These are phyloP conservation scores for Coemansia umbellata DNA, from an alignment of 192 early-diverging fungal species.

Conservation along the genomic window DNA sequence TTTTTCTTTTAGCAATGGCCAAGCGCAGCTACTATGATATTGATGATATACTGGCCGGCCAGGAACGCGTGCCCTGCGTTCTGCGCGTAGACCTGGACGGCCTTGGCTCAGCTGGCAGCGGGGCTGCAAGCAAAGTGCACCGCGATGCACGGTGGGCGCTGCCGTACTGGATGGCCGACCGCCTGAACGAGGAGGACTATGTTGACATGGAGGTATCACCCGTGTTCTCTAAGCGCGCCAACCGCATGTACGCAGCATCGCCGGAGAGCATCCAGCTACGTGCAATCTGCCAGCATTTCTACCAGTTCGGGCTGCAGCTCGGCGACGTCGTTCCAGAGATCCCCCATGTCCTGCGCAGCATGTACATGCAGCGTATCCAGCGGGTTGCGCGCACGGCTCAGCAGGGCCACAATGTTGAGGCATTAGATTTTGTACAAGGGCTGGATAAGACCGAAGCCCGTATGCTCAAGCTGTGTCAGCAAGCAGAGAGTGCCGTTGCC, in stretches of 20 bases:
- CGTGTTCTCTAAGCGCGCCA: constrained; percentile 46
- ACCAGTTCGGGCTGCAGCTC: constrained; percentile 49
- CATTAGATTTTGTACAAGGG: constrained; percentile 46
- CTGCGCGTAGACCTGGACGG: constrained; percentile 48
- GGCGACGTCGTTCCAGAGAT: constrained; percentile 47
- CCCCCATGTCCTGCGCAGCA: constrained; percentile 40
- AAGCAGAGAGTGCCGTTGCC: constrained; percentile 27
- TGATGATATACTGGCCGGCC: constrained; percentile 48
- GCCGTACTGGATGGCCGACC: constrained; percentile 53
- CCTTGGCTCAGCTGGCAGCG: constrained; percentile 41
- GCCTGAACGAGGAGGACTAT: constrained; percentile 48
- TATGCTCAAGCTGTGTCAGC: constrained; percentile 39
- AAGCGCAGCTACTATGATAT: constrained; percentile 47
- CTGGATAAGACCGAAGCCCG: constrained; percentile 35
- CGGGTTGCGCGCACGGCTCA: constrained; percentile 44
- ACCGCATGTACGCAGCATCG: constrained; percentile 51
- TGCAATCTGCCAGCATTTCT: constrained; percentile 42
- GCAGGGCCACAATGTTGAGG: constrained; percentile 41
- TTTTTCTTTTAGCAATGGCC: constrained; percentile 21
- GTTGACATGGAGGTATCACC: constrained; percentile 47
- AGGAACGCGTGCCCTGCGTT: constrained; percentile 50
- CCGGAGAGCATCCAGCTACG: constrained; percentile 48
- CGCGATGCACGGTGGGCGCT: constrained; percentile 48
- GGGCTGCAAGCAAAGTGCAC: constrained; percentile 44
- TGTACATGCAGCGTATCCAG: constrained; percentile 46